A percentile compares a stretch with the other conserved stretches of the same genome.
These are phyloP conservation scores for Nematodospora anomalae DNA, from an alignment of 1,139 yeast genomes.

Conservation along the genomic window DNA sequence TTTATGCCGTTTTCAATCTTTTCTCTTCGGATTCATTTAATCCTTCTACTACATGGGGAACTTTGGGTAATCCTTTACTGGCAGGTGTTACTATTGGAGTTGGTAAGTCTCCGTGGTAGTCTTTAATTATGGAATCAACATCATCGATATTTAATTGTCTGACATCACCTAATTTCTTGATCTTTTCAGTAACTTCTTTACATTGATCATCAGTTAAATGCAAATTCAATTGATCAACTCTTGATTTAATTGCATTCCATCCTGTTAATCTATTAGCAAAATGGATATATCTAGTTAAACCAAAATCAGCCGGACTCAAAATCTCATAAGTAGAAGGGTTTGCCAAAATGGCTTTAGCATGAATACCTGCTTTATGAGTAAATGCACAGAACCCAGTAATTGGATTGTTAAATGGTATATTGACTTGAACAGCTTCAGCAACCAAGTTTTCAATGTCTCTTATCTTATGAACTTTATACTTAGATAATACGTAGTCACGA, in stretches of 20 bases:
- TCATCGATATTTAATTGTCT: conserved; percentile 94
- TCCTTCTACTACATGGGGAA: conserved; percentile 14
- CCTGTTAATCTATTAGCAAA: conserved; percentile 98
- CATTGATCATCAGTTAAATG: conserved; percentile 87
- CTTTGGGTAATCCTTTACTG: conserved; percentile 12
- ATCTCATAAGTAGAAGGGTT: conserved; percentile 98
- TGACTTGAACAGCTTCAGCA: conserved; percentile 96
- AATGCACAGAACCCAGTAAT: conserved; percentile 99
- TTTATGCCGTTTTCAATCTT: conserved; percentile 9
- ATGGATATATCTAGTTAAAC: conserved; percentile 92
- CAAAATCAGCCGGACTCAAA: conserved; percentile 91
- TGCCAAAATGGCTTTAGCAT: conserved; percentile 97
- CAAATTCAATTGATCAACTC: conserved; percentile 96
- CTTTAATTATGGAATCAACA: conserved; percentile 95
- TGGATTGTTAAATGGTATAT: conserved; percentile 97
- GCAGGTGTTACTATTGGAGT: conserved; percentile 19
- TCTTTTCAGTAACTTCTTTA: conserved; percentile 92
- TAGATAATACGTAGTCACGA: conserved; percentile 91
- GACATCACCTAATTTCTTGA: conserved; percentile 92
- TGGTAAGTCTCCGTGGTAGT: conserved; percentile 72
- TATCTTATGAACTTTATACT: conserved; percentile 93
- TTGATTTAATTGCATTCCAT: conserved; percentile 97
- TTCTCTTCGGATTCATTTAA: conserved; percentile 14
- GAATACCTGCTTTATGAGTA: conserved; percentile 99
- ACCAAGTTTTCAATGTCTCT: conserved; percentile 95